Evolutionary conservation across 192 early-diverging fungal species (phyloP).

Genomic region (Gryganskiella cystojenkinii): DNA sequence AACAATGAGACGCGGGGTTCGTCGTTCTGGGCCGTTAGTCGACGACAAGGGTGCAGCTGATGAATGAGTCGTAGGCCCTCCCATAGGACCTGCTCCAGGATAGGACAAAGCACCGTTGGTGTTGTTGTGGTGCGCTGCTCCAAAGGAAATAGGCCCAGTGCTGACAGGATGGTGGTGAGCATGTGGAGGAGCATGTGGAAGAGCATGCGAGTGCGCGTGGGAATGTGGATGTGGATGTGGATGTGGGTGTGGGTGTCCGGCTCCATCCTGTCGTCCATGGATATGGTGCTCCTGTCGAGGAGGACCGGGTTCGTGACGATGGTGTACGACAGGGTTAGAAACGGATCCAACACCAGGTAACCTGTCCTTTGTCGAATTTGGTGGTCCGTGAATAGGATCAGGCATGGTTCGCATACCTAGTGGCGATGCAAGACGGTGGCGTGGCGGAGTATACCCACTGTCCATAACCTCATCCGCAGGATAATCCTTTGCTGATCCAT

Average conservation of each 20-base stretch:
- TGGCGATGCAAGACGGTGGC: slow-evolving; percentile 31
- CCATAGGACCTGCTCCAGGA: no score
- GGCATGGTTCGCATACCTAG: slow-evolving; percentile 24
- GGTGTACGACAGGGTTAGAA: not conserved
- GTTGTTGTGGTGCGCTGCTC: no score
- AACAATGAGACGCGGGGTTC: slow-evolving; percentile 43
- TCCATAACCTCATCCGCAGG: slow-evolving; percentile 47
- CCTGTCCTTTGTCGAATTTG: slow-evolving; percentile 7
- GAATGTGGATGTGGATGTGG: no score
- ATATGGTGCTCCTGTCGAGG: not conserved
- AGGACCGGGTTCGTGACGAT: slow-evolving; percentile 15
- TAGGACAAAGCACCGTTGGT: no score
- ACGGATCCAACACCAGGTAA: slow-evolving; percentile 32
- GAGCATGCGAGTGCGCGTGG: no score
- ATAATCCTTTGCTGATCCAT: slow-evolving; percentile 11
- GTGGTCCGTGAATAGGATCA: slow-evolving; percentile 16
- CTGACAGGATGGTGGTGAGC: no score
- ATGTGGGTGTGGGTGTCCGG: not conserved
- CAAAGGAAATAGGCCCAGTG: no score
- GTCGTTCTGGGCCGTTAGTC: not conserved
- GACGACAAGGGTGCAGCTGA: slow-evolving; percentile 1
- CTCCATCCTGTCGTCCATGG: not conserved
- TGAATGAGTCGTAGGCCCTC: not conserved
- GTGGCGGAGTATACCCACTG: slow-evolving; percentile 20
- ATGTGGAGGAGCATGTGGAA: no score